Evolutionary conservation across 257 asterid genomes (phyloP), one percentile per base, ranked within the genome.

Genomic region (Cynanchum wilfordii): DNA sequence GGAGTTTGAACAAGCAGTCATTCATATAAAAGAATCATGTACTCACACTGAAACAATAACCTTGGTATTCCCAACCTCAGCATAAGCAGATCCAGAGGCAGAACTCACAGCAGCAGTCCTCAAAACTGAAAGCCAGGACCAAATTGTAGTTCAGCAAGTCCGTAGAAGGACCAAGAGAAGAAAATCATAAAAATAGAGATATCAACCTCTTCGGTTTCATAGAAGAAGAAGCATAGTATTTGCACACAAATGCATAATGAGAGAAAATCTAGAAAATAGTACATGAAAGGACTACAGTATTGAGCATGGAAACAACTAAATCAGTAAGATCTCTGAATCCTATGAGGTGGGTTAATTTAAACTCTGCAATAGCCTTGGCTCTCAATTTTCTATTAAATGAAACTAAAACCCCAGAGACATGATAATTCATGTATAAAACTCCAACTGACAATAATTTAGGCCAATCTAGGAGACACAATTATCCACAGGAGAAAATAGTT

Each of bases 1-100:
- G 16, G 55, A 27, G 51, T 40, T 13, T 11, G 15, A 29, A 40
- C 22, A 42, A 13, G 57, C 42, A 20, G 54, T 4, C 22, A 47
- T 56, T 44, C 16, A 13, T 27, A 67, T 68, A 45, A 42, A 44
- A 72, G 58, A 50, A 47, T 70, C 62, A 70, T 25, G 66, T 59
- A 83, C 98, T 87, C 84, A 93, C 98, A 95, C 98, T 19, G 99
- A 95, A 63, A 95, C 98, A 74, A 95, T 95, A 79, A 95, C 97
- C 83, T 90, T 95, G 77, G 99, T 92, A 81, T 80, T 90, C 65
- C 98, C 98, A 77, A 95, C 87, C 82, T 95, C 99, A 7, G 97
- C 98, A 84, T 91, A 95, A 70, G 99, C 99, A 63, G 99, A 95
- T 27, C 99, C 99, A 49, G 99, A 88, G 71, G 99, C 98, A 44